These are phyloP conservation scores for Aspergillus ellipticus DNA, from an alignment of 495 filamentous ascomycete species.

Conservation along the genomic window DNA sequence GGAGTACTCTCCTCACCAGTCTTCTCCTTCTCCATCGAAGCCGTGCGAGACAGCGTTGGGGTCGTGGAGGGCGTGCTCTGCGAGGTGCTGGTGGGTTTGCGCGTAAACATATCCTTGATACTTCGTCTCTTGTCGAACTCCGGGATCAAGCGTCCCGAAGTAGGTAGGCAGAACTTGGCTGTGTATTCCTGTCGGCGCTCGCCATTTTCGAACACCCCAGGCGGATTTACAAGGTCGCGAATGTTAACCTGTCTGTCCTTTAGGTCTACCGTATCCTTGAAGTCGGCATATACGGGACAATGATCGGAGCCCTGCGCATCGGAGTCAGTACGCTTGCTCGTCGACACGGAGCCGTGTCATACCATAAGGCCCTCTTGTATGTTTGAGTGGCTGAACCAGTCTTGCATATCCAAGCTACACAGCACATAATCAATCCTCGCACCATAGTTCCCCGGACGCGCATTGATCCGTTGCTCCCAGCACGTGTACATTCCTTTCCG, in stretches of 20 bases:
- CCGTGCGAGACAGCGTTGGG: neutral
- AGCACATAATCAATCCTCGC: constrained; percentile 91
- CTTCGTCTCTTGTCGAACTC: constrained; percentile 81
- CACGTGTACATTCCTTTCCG: constrained; percentile 93
- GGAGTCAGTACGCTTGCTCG: constrained; percentile 12
- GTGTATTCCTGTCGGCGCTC: constrained; percentile 63
- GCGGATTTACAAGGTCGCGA: constrained; percentile 75
- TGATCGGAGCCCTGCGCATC: constrained; percentile 77
- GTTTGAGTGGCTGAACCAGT: constrained; percentile 83
- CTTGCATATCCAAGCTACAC: constrained; percentile 72
- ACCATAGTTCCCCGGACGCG: constrained; percentile 85
- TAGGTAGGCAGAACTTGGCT: constrained; percentile 60
- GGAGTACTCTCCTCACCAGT: neutral
- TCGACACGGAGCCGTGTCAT: constrained; percentile 5
- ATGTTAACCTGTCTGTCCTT: constrained; percentile 52
- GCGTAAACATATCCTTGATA: constrained; percentile 89
- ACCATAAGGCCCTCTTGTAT: constrained; percentile 93
- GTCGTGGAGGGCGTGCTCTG: constrained; percentile 7
- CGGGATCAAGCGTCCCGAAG: constrained; percentile 76
- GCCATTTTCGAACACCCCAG: constrained; percentile 70
- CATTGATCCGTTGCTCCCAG: constrained; percentile 84
- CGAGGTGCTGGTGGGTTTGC: constrained; percentile 40
- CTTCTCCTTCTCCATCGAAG: neutral
- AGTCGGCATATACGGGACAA: constrained; percentile 84
- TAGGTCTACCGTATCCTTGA: constrained; percentile 58